These are phyloP conservation scores for Ehretia macrophylla DNA, from an alignment of 257 asterid genomes.

Conservation along the genomic window DNA sequence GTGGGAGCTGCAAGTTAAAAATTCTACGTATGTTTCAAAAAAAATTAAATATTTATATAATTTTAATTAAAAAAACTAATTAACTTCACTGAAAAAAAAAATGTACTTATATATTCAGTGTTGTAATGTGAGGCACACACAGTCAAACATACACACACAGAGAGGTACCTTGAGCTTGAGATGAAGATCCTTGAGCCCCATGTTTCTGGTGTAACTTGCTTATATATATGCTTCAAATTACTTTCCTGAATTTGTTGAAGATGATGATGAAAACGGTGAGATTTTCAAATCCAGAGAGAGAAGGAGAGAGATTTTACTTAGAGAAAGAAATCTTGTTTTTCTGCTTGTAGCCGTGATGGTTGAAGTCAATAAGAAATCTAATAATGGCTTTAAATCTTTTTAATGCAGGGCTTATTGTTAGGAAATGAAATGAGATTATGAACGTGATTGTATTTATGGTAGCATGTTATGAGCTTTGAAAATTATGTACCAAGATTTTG, in stretches of 20 bases:
- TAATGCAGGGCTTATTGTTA: not conserved
- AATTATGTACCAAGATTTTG: not conserved
- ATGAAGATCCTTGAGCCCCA: conserved; percentile 45
- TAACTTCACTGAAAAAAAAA: too few relatives aligned
- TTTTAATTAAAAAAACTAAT: too few relatives aligned
- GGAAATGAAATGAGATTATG: not conserved
- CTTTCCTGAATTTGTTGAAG: not conserved
- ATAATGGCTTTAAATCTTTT: not conserved
- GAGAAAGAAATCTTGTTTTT: conserved; percentile 5
- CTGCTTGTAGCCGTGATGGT: not conserved
- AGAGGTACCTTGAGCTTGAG: conserved; percentile 46
- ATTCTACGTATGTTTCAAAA: too few relatives aligned
- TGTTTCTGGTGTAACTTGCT: conserved; percentile 2
- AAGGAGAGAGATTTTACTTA: not conserved
- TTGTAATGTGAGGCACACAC: too few relatives aligned
- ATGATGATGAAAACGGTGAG: not conserved
- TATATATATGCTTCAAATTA: not conserved
- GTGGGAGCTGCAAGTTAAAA: too few relatives aligned
- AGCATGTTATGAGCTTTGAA: not conserved
- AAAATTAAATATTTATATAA: too few relatives aligned
- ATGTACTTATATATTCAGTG: too few relatives aligned
- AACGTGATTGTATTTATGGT: not conserved
- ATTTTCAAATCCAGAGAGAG: not conserved
- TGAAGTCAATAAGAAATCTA: conserved; percentile 19
- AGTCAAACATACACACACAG: too few relatives aligned